Evolutionary conservation across 2,329 filamentous ascomycete species (phyloP), one percentile per base, ranked within the genome.

Genomic region (Pleoardoris graminearum): DNA sequence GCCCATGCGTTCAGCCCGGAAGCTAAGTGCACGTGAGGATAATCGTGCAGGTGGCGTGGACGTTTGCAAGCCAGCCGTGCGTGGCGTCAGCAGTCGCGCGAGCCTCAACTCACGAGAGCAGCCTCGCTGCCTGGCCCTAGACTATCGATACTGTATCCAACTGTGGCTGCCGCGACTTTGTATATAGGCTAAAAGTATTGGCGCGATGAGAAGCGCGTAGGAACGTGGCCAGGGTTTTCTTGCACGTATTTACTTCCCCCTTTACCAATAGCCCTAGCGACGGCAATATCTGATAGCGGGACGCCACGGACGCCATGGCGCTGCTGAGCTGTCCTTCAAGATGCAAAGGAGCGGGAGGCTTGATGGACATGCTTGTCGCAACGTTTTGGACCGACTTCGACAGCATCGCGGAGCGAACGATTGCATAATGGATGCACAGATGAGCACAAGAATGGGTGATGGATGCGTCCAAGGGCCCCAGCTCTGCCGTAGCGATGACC

Each of bases 321-420:
- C 30, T 11, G 19, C 7, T 23, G 30, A n/a, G 11, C 17, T 45
- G 14, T 36, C 12, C 5, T 25, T 11, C 11, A 35, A 23, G 19
- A 8, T 42, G 29, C 42, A 17, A 44, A 44, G 27, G 41, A 33
- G 17, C 16, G n/a, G n/a, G 17, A 44, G 29, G 41, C 41, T 44
- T 44, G 41, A 44, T 42, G 29, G n/a, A 21, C 10, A 45, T 45
- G 42, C 42, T 45, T 35, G 42, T 45, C 42, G 29, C 21, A 45
- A 45, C 42, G 42, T 45, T 30, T 45, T 33, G 42, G 30, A 23
- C 42, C 29, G 42, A 45, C 29, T 45, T 36, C 21, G 16, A 25
- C 5, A 29, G n/a, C 8, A 14, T 43, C 25, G 41, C 41, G 30
- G 17, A 25, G 12, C 19, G 16, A n/a, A 36, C 17, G 38, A 25